Conservation (phyloP, 768 basidiomycete species). For the Macrolepiota albuminosa region DNA sequence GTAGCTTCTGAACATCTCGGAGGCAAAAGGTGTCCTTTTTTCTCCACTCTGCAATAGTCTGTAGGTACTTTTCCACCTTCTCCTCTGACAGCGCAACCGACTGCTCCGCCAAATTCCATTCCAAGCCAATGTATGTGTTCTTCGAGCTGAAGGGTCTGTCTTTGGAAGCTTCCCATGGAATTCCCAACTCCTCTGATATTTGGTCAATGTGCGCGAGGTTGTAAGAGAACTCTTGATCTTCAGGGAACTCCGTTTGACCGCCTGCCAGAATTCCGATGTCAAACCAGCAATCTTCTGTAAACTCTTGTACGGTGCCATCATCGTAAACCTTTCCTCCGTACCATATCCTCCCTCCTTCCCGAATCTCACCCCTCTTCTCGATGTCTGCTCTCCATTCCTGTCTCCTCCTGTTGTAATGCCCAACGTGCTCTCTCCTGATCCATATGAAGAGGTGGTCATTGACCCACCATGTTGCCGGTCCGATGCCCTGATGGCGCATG, state of each 20-base stretch:
- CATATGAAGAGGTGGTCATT: constrained; percentile 22
- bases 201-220: not conserved
- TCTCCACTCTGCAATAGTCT: too few species aligned
- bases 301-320: not conserved
- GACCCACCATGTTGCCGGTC: constrained; percentile 24
- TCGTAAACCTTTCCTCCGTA: constrained; percentile 13
- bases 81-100: not conserved
- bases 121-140: not conserved
- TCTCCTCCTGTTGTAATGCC: constrained; percentile 17
- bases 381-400: constrained; percentile 9
- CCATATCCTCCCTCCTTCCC: constrained; percentile 13
- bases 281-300: not conserved
- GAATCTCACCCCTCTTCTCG: not conserved
- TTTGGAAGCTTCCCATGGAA: not conserved
- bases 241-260: too few species aligned
- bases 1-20: too few species aligned
- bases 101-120: not conserved
- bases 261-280: too few species aligned
- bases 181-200: not conserved
- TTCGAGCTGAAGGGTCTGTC: too few species aligned
- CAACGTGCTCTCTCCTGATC: constrained; percentile 15
- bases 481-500: constrained; percentile 15
- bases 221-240: not conserved
- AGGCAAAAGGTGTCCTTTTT: too few species aligned
- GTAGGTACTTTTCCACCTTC: not conserved